Evolutionary conservation across 192 early-diverging fungal genomes (phyloP).

Genomic region (Backusella macrospora): DNA sequence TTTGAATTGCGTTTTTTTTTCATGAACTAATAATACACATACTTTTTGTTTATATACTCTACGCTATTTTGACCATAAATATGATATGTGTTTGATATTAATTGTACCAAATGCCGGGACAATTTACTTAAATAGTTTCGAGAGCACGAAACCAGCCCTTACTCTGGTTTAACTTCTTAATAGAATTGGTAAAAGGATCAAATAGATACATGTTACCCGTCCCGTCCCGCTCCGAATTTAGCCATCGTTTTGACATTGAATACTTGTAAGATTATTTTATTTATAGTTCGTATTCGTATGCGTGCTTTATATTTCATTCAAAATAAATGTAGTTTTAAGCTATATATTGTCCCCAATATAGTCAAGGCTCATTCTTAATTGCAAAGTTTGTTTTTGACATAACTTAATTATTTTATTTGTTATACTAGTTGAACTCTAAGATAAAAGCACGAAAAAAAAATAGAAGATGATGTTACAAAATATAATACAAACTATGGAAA

Average conservation of each 20-base stretch:
- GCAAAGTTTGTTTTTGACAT: not conserved
- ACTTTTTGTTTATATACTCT: not conserved
- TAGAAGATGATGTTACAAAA: conserved; percentile 1
- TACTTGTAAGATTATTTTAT: not conserved
- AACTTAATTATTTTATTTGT: conserved; percentile 6
- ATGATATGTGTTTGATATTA: not conserved
- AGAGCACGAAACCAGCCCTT: not conserved
- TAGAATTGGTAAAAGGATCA: not conserved
- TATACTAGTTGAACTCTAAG: not conserved
- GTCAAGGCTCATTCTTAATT: not conserved
- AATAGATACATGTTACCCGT: not conserved
- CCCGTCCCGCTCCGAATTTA: not conserved
- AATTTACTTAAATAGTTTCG: not conserved
- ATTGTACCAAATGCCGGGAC: not conserved
- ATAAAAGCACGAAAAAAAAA: not conserved
- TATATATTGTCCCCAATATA: not conserved
- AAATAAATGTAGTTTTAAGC: not conserved
- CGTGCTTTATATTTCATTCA: not conserved
- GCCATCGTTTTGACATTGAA: not conserved
- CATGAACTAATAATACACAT: not conserved
- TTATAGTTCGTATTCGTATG: not conserved
- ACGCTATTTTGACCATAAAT: not conserved
- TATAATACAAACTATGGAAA: conserved; percentile 12
- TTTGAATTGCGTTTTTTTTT: not conserved
- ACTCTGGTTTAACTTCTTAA: not conserved